Conservation (phyloP, 805 yeast genomes). For the Sugiyamaella americana region DNA sequence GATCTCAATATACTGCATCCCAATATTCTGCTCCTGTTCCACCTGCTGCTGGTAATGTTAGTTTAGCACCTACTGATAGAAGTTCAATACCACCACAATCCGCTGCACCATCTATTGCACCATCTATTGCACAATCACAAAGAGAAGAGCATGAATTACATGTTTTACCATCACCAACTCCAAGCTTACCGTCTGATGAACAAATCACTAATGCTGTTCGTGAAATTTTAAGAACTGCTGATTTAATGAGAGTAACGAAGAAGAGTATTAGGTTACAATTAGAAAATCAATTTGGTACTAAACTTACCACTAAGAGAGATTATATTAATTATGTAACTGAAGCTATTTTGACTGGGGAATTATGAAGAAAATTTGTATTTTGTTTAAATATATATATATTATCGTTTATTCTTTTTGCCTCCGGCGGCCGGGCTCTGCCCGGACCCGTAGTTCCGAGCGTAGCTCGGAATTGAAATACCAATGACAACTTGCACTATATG, state of each 20-base stretch:
- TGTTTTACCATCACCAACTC: conserved; percentile 12
- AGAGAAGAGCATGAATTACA: conserved; percentile 20
- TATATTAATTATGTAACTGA: conserved; percentile 37
- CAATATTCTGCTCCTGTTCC: conserved; percentile 12
- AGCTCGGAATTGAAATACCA: too few species aligned
- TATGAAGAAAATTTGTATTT: conserved; percentile 18
- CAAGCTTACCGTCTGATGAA: conserved; percentile 31
- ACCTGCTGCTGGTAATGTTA: conserved; percentile 1
- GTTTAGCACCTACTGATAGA: neutral
- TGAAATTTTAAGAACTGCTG: conserved; percentile 34
- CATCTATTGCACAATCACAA: neutral
- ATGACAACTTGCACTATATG: too few species aligned
- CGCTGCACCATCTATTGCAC: neutral
- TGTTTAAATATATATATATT: neutral
- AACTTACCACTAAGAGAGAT: conserved; percentile 30
- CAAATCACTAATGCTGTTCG: conserved; percentile 33
- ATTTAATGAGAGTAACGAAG: conserved; percentile 36
- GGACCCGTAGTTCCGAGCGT: too few species aligned
- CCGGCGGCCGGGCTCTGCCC: too few species aligned
- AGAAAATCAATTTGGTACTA: conserved; percentile 32
- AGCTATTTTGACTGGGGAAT: conserved; percentile 36
- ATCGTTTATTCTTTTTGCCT: too few species aligned
- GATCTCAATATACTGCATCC: conserved; percentile 5
- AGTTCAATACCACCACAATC: neutral
- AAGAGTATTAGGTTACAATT: conserved; percentile 32